Percentiles rank a stretch among this genome's conserved stretches.
phyloP scores from a whole-genome alignment of 1,284 basidiomycete species.

The Cryptococcus floricola region DNA sequence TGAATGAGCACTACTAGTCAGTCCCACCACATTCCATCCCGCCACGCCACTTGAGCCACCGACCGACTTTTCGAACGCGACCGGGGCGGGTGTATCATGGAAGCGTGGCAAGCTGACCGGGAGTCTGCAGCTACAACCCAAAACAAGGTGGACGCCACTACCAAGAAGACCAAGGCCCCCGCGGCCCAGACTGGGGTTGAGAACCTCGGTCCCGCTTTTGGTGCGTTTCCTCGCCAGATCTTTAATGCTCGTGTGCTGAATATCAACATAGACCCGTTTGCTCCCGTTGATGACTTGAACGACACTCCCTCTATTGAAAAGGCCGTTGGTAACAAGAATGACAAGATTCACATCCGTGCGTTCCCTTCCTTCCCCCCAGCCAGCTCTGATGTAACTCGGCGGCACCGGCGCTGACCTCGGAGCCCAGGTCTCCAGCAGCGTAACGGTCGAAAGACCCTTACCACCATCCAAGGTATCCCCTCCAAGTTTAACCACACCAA shows the following conservation, averaged over 20 bases:
- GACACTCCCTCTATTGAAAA: slow-evolving; percentile 56
- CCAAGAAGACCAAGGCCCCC: slow-evolving; percentile 44
- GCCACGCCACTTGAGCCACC: not conserved
- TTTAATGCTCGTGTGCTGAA: slow-evolving; percentile 1
- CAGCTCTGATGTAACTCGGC: not conserved
- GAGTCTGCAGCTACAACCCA: slow-evolving; percentile 12
- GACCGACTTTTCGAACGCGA: not conserved
- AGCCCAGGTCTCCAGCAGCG: slow-evolving; percentile 80
- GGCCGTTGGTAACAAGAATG: slow-evolving; percentile 69
- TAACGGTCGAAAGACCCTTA: slow-evolving; percentile 98
- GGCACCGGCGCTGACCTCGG: not conserved
- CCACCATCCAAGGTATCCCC: slow-evolving; percentile 93
- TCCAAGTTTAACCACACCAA: slow-evolving; percentile 98
- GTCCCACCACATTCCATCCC: not conserved
- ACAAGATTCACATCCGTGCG: slow-evolving; percentile 85
- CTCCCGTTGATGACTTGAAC: slow-evolving; percentile 53
- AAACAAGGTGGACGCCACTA: slow-evolving; percentile 49
- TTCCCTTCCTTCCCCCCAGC: slow-evolving; percentile 13
- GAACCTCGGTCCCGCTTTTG: slow-evolving; percentile 34
- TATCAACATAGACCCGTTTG: slow-evolving; percentile 73
- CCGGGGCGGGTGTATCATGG: not conserved
- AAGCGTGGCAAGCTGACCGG: not conserved
- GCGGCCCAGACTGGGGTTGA: slow-evolving; percentile 41
- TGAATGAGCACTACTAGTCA: slow-evolving; percentile 44
- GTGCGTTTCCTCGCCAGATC: slow-evolving; percentile 19